Evolutionary conservation across 2,329 filamentous ascomycete species (phyloP), one percentile per base, ranked within the genome.

Genomic region (Colletotrichum sp.): DNA sequence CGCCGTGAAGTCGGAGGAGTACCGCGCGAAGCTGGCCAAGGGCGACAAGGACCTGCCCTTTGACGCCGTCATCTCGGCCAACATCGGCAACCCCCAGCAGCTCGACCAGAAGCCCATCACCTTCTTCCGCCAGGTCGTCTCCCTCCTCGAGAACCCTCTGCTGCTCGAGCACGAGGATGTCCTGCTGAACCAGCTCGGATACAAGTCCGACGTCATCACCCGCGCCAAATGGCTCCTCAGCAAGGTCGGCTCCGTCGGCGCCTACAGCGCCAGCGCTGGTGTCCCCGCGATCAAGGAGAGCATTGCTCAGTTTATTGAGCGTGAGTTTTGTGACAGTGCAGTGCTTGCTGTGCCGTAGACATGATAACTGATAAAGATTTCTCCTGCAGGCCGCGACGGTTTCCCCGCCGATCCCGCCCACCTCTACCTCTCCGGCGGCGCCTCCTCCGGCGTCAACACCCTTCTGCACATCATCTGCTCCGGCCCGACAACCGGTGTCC

Each of bases 61-160:
- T 86, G 90, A 95, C 81, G 91, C 95, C 76, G 93, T 99, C 85
- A 96, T 99, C 87, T 96, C 95, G 78, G 97, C 97, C 86, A 99
- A 99, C 88, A 99, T 99, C 83, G 97, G 97, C 83, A 99, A 99
- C 89, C 97, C 97, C 6, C 97, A 99, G 87, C 97, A 99, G 88
- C 92, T 99, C 78, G 97, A 98, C 87, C 97, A 99, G 90, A 98
- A 99, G 90, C 97, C 97, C 82, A 96, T 99, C 82, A 99, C 97
- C 80, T 99, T 98, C 90, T 98, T 99, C 92, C 93, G 97, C 80
- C 96, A 99, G 88, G 97, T 99, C 32, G 91, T 97, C 82, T 98
- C 95, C 86, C 86, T 99, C 77, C 87, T 99, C 75, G 97, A 99
- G 89, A 96, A 99, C 88, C 97, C 97, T 1, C 84, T 89, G 73